Evolutionary conservation across 225 moss, liverwort and hornwort species (phyloP).

Genomic region (Anthoceros angustus): DNA sequence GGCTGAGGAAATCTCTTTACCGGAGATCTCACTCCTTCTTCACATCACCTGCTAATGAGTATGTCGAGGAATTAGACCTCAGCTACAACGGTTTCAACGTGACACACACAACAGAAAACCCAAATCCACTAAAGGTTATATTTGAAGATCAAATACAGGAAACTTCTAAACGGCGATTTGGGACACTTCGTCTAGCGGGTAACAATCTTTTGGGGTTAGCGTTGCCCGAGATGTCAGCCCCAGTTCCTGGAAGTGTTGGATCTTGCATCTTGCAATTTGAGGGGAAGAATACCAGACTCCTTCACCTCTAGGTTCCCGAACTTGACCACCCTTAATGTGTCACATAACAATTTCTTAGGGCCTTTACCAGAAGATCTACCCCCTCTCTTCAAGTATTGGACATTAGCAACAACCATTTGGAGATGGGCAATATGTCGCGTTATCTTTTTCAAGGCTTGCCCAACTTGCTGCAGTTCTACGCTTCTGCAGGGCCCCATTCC

Average conservation of each 20-base stretch:
- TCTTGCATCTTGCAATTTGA: no score
- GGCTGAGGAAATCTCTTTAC: background rate
- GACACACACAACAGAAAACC: background rate
- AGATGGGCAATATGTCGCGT: no score
- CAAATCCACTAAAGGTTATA: background rate
- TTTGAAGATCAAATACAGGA: background rate
- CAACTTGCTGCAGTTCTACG: no score
- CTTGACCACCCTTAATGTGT: background rate
- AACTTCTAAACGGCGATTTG: background rate
- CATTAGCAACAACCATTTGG: no score
- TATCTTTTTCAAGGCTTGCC: no score
- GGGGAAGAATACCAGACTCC: no score
- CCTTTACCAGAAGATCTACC: background rate
- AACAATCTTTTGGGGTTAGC: conserved; percentile 5
- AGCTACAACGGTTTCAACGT: conserved; percentile 8
- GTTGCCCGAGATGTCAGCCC: background rate
- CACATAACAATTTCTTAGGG: background rate
- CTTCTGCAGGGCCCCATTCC: background rate
- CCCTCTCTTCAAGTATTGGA: no score
- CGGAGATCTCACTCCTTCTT: conserved; percentile 4
- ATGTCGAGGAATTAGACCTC: background rate
- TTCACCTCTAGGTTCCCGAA: background rate
- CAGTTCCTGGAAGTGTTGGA: background rate
- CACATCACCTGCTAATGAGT: no score
- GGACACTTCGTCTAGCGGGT: background rate